phyloP scores from a whole-genome alignment of 768 basidiomycete genomes.

The Piloderma croceum region DNA sequence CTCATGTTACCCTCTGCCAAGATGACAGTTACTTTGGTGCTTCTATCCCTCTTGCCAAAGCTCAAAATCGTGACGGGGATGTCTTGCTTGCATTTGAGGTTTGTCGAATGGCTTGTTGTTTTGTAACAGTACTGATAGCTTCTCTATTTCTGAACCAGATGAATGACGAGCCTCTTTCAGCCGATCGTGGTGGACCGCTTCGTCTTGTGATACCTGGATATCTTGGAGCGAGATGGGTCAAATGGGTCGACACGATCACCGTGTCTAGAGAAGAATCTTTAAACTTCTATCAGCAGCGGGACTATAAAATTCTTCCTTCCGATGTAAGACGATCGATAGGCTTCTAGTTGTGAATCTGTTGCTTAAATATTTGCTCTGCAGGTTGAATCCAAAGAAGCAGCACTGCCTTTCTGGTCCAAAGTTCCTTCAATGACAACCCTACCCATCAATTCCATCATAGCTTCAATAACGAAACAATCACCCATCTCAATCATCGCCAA shows the following conservation, averaged over 20 bases:
- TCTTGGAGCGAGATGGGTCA: constrained; percentile 68
- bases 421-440: constrained; percentile 54
- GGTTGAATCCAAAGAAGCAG: constrained; percentile 43
- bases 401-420: constrained; percentile 43
- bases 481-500: constrained; percentile 34
- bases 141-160: constrained; percentile 38
- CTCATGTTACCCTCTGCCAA: constrained; percentile 54
- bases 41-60: constrained; percentile 53
- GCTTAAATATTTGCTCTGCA: constrained; percentile 15
- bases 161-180: constrained; percentile 53
- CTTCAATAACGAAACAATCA: constrained; percentile 31
- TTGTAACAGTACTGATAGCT: constrained; percentile 1
- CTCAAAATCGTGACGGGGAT: constrained; percentile 40
- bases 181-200: constrained; percentile 62
- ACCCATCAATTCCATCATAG: constrained; percentile 59
- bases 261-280: constrained; percentile 50
- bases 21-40: constrained; percentile 60
- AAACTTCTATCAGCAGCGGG: constrained; percentile 67
- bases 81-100: constrained; percentile 63
- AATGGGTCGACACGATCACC: constrained; percentile 64
- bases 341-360: constrained; percentile 2
- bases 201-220: constrained; percentile 66
- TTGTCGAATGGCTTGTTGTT: constrained; percentile 3
- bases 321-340: constrained; percentile 25
- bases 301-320: constrained; percentile 62